Evolutionary conservation across 768 basidiomycete genomes (phyloP).

Genomic region (Phylloporus sp.): DNA sequence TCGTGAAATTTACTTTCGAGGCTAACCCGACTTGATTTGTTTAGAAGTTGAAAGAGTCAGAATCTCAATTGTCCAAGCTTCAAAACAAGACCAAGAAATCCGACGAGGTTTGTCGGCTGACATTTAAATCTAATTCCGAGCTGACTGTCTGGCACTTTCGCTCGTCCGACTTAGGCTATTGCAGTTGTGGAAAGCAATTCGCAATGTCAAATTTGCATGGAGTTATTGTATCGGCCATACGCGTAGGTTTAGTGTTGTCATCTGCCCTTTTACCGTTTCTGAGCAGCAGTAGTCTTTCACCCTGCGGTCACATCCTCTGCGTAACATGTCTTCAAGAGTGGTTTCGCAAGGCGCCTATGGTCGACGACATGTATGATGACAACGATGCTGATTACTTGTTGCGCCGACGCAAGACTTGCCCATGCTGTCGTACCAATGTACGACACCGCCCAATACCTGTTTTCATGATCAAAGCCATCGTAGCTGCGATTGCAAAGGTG

Average conservation of each 20-base stretch:
- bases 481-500: conserved; percentile 43
- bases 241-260: conserved; percentile 42
- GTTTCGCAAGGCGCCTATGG: conserved; percentile 64
- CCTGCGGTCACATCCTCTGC: conserved; percentile 78
- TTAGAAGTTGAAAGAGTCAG: conserved; percentile 44
- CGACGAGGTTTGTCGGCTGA: conserved; percentile 46
- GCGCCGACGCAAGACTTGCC: conserved; percentile 63
- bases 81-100: conserved; percentile 45
- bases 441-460: conserved; percentile 59
- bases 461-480: conserved; percentile 62
- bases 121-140: neutral
- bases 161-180: conserved; percentile 39
- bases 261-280: conserved; percentile 1
- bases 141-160: neutral
- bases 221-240: conserved; percentile 57
- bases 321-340: conserved; percentile 67
- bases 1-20: neutral
- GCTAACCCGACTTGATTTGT: conserved; percentile 1
- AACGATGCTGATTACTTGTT: conserved; percentile 43
- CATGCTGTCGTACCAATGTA: conserved; percentile 60
- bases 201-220: conserved; percentile 78
- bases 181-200: conserved; percentile 52
- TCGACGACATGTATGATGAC: conserved; percentile 41
- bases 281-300: conserved; percentile 47
- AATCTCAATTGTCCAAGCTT: conserved; percentile 39